Evolutionary conservation across 169 alveolate species (phyloP), one percentile per base, ranked within the genome.

Genomic region (Eimeria praecox): DNA sequence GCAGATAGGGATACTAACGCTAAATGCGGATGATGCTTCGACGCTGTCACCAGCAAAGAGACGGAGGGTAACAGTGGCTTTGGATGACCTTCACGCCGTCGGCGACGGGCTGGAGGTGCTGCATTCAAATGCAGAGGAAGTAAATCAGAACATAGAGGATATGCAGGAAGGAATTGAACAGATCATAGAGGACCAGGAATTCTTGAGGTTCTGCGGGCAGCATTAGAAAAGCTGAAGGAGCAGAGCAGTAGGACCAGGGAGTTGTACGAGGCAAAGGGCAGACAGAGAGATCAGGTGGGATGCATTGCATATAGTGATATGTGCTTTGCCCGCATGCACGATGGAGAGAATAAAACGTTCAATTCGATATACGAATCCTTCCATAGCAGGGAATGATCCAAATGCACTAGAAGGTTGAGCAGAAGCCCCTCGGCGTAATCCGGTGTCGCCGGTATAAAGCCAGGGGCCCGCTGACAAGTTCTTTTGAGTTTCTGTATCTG

Each of bases 101-200:
- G 86, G 59, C 40, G 62, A 27, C 40, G 86, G 42, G 86, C 22
- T 75, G 86, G 86, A 75, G 59, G 86, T 75, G 52, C 38, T 75
- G 59, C 38, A 75, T 27, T n/a, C 59, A 20, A 75, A 20, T 2
- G 86, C 86, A 24, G 86, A 56, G 86, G 59, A 75, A 24, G 18
- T 75, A 22, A 62, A 40, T 38, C 62, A 24, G 1, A 38, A 75
- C 40, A 56, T 40, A 9, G 56, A 8, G 62, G 62, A 40, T 24
- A 2, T 75, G 35, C 86, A 20, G 40, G 40, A 27, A 9, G 16
- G 9, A 18, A 40, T 42, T 18, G 38, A 75, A 27, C 38, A 75
- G 56, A 33, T 42, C 33, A 22, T 16, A 38, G 27, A 35, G 33
- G 0, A 10, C 35, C 49, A 75, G 12, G 62, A 6, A 24, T 42